Base-by-base conservation (phyloP, 139 green algal species). In the Chlamydomonas schloesseri region DNA sequence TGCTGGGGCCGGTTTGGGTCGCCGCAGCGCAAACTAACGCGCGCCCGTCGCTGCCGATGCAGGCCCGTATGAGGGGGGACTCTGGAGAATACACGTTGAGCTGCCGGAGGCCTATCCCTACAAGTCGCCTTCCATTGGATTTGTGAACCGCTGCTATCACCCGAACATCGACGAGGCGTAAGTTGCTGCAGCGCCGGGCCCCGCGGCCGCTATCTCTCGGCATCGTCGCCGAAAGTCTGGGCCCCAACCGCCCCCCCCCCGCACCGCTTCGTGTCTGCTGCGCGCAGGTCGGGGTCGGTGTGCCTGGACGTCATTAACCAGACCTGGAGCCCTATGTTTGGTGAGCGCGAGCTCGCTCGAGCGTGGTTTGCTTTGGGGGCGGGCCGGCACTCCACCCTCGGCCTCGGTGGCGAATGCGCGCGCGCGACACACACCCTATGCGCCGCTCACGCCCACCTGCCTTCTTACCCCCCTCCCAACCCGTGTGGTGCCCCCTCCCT, bases 291-390 rank as follows among this genome's bases (percentile, higher is more conserved):
- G 29, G 98, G 98, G 6, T 98, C 94, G 21, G 98, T 99, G 20
- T 99, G 98, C 94, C 82, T 99, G 58, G 98, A 99, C 85, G 98
- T 99, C 31, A 99, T 99, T 91, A 99, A 99, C 91, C 98, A 99
- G 89, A 99, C 96, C 0, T 99, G 98, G 98, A 98, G 93, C 89
- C 98, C 98, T 15, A 99, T 99, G 97, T 99, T 99, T 94, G 97
- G 95, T 96, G 57, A 89, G 93, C 5, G 42, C 42, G 42, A 14
- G 26, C 42, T 8, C 6, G 42, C 42, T 71, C 6, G n/a, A n/a
- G 20, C 10, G 64, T 37, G 11, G 64, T 26, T 71, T 23, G 14
- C 29, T 10, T 34, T 67, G 58, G 17, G 53, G 13, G 58, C 58
- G 6, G 6, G 20, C 58, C 58, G 58, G 24, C 8, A 8, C 21